Base-by-base conservation (phyloP, 345 rosid species). In the Eutrema heterophyllum region DNA sequence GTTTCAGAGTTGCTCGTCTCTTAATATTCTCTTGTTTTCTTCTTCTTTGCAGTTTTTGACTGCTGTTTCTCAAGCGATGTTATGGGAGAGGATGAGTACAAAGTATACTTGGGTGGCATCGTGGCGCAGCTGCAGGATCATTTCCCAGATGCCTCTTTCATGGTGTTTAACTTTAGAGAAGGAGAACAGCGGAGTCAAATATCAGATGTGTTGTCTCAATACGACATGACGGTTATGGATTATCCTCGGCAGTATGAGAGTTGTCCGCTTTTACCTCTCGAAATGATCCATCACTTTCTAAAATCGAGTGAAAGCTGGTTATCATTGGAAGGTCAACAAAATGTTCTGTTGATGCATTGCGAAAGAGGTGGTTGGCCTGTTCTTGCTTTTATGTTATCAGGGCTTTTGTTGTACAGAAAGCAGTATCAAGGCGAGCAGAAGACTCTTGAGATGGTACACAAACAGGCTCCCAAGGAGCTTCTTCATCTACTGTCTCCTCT, bases 301-400 rank as follows among this genome's bases (percentile, higher is more conserved):
- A 80, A 89, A 75, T 92, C 96, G 0, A 90, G 99, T 74, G 98
- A 95, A 79, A 95, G 97, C 83, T 92, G 97, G 98, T 71, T 92
- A 74, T 87, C 97, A 9, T 49, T 90, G 81, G 96, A 90, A 71
- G 97, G 99, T 70, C 98, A 95, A 58, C 96, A 95, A 59, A 90
- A 95, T 84, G 96, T 95, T 35, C 65, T 95, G 67, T 80, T 95
- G 82, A 88, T 95, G 98, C 97, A 95, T 71, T 95, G 99, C 38
- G 99, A 92, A 72, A 88, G 81, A 82, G 96, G 97, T 70, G 97
- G 98, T 40, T 95, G 98, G 99, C 98, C 98, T 29, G 91, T 95
- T 64, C 97, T 95, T 40, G 98, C 98, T 0, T 95, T 95, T 70
- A 92, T 95, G 98, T 87, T 95, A 48, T 93, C 99, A 3, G 96